phyloP scores from a whole-genome alignment of 139 green algal species.

The Tetraselmis striata region DNA sequence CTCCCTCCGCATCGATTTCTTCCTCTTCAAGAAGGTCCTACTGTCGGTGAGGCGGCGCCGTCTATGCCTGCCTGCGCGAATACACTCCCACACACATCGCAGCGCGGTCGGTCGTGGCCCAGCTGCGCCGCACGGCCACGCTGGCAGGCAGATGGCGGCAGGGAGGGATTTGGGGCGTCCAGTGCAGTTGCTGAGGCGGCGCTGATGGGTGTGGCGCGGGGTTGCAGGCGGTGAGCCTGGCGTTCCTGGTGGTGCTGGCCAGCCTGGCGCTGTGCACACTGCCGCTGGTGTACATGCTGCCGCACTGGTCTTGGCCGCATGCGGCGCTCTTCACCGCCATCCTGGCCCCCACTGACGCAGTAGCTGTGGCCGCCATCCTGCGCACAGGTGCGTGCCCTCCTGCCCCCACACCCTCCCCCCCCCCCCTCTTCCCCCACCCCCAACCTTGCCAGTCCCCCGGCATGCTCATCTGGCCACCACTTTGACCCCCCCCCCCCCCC shows the following conservation, averaged over 20 bases:
- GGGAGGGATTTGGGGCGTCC: neutral
- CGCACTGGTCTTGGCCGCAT: slow-evolving; percentile 49
- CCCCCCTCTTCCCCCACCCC: too few relatives aligned
- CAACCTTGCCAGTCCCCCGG: too few relatives aligned
- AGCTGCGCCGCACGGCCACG: neutral
- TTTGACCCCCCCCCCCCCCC: too few relatives aligned
- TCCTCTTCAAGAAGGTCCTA: slow-evolving; percentile 82
- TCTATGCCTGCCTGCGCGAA: too few relatives aligned
- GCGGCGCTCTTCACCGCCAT: slow-evolving; percentile 64
- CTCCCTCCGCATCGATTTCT: slow-evolving; percentile 74
- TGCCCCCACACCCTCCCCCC: too few relatives aligned
- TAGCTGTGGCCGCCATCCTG: slow-evolving; percentile 65
- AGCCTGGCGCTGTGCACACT: slow-evolving; percentile 2
- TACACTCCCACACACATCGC: too few relatives aligned
- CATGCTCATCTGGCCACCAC: too few relatives aligned
- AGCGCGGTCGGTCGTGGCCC: too few relatives aligned
- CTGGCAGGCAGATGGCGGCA: neutral
- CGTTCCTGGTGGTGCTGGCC: slow-evolving; percentile 63
- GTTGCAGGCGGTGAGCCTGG: slow-evolving; percentile 57
- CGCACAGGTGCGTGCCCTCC: too few relatives aligned
- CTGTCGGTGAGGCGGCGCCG: too few relatives aligned
- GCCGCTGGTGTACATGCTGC: slow-evolving; percentile 37
- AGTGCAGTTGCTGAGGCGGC: neutral
- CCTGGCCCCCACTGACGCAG: slow-evolving; percentile 72
- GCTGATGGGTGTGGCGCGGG: too few relatives aligned